These are phyloP conservation scores for Ascocoryne sarcoides DNA, from an alignment of 2,329 filamentous ascomycete genomes.

Conservation along the genomic window DNA sequence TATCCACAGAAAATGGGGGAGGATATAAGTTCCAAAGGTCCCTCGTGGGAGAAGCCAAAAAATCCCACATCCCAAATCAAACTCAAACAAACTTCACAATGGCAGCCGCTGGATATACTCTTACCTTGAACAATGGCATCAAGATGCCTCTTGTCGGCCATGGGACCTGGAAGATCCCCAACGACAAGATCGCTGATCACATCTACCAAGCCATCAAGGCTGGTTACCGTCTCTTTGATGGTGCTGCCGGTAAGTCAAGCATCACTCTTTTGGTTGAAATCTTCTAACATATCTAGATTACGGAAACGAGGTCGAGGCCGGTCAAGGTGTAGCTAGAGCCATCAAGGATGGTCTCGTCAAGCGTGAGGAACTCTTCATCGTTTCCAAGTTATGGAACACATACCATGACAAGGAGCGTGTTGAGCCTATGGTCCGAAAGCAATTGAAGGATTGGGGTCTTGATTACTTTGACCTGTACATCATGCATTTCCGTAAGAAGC, in stretches of 20 bases:
- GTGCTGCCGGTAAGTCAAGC: slow-evolving; percentile 49
- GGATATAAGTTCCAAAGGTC: background rate
- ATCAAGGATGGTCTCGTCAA: slow-evolving; percentile 65
- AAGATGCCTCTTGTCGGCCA: slow-evolving; percentile 51
- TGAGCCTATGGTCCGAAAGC: slow-evolving; percentile 48
- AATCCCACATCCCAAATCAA: background rate
- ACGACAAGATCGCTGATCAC: slow-evolving; percentile 49
- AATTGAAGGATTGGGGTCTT: slow-evolving; percentile 40
- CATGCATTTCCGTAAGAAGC: slow-evolving; percentile 34
- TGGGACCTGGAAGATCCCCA: slow-evolving; percentile 60
- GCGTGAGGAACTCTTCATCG: slow-evolving; percentile 54
- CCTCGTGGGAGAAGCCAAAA: background rate
- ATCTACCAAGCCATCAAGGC: slow-evolving; percentile 56
- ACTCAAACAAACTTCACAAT: background rate
- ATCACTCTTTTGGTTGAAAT: slow-evolving; percentile 34
- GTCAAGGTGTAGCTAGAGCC: slow-evolving; percentile 65
- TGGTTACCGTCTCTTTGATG: slow-evolving; percentile 50
- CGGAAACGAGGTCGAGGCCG: slow-evolving; percentile 69
- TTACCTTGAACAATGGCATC: slow-evolving; percentile 37
- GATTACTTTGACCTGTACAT: slow-evolving; percentile 46
- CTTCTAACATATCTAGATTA: slow-evolving; percentile 48
- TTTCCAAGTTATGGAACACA: slow-evolving; percentile 60
- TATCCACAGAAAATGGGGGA: background rate
- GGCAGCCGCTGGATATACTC: slow-evolving; percentile 23
- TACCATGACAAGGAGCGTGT: slow-evolving; percentile 40